phyloP scores from a whole-genome alignment of 805 yeast genomes.

The Barnettozyma sp. region DNA sequence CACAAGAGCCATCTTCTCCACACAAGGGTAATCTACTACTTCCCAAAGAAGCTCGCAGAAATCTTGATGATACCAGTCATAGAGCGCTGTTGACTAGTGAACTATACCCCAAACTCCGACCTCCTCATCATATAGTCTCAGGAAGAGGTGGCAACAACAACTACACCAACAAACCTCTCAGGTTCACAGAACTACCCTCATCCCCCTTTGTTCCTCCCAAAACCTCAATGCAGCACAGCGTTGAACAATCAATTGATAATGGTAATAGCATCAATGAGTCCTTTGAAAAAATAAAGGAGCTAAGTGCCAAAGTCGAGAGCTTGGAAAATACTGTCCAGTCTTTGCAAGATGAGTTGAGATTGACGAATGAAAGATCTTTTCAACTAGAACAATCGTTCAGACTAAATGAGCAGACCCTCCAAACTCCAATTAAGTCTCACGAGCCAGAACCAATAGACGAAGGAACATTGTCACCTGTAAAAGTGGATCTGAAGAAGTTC shows the following conservation, averaged over 20 bases:
- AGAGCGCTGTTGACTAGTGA: too few species aligned
- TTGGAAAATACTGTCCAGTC: slow-evolving; percentile 19
- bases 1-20: slow-evolving; percentile 12
- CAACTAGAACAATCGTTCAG: slow-evolving; percentile 14
- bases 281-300: slow-evolving; percentile 4
- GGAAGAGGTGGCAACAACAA: slow-evolving; percentile 7
- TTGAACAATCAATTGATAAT: background rate
- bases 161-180: slow-evolving; percentile 5
- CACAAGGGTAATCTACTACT: slow-evolving; percentile 13
- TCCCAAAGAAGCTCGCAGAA: background rate
- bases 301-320: slow-evolving; percentile 14
- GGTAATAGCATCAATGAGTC: slow-evolving; percentile 1
- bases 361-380: slow-evolving; percentile 18
- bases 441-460: slow-evolving; percentile 8
- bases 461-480: slow-evolving; percentile 20
- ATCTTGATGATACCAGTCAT: slow-evolving; percentile 2
- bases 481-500: slow-evolving; percentile 18
- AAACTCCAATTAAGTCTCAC: slow-evolving; percentile 9
- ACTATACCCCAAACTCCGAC: too few species aligned
- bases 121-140: slow-evolving; percentile 5
- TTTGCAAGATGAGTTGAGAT: slow-evolving; percentile 15
- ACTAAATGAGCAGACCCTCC: slow-evolving; percentile 12
- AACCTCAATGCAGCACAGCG: background rate
- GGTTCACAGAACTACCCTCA: slow-evolving; percentile 17
- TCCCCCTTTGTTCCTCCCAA: slow-evolving; percentile 13